Evolutionary conservation across 495 filamentous ascomycete species (phyloP), one percentile per base, ranked within the genome.

Genomic region (Aspergillus saccharolyticus): DNA sequence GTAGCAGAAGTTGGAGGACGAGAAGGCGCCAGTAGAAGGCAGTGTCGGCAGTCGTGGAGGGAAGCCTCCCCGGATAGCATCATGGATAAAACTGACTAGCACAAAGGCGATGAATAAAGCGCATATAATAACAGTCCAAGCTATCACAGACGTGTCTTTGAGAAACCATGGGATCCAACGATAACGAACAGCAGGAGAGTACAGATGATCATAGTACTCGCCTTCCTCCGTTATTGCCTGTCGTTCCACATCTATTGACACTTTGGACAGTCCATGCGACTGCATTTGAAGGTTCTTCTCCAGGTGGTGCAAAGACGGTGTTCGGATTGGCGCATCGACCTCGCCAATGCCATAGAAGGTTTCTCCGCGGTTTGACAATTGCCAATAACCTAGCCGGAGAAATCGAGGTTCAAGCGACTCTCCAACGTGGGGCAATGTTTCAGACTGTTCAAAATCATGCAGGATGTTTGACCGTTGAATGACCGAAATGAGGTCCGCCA

Each of bases 1-100:
- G 77, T 89, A 96, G 51, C 95, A 72, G 75, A 96, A 96, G 70
- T 95, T 88, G 47, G 91, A 89, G 2, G 89, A 73, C 5, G 89
- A 94, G 67, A 92, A 96, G 33, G 86, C 89, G 33, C 73, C 75
- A 0, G 72, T 62, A 14, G 78, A 80, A 7, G 89, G 85, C 0
- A 78, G 74, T 0, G 88, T 82, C 5, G 75, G 72, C 2, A 96
- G 70, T 20, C 74, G 71, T 14, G 91, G 90, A 15, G 77, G 70
- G 71, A 95, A 96, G 22, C 90, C 91, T 12, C 74, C 67, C 22
- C 75, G 65, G 44, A 90, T 74, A 8, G 82, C 85, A 43, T 83
- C 79, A 47, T 86, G 81, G 57, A 93, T 77, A 66, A 93, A 96
- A 62, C 87, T 89, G 58, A 90, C 85, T 48, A 89, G 67, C 48